These are phyloP conservation scores for Oryza longistaminata DNA, from an alignment of 176 grass and related monocot species.

Conservation along the genomic window DNA sequence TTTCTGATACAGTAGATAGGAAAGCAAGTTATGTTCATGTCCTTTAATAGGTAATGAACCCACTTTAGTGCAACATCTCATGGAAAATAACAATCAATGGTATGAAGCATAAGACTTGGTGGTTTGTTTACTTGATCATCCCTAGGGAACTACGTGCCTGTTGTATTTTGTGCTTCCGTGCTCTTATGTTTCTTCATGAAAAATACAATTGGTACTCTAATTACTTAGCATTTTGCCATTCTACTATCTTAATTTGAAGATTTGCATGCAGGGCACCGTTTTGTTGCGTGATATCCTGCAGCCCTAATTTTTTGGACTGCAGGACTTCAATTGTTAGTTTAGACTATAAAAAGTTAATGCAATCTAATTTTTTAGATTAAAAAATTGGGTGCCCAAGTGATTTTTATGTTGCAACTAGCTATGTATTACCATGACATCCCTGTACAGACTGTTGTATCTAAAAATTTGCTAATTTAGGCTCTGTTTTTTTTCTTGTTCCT, in stretches of 20 bases:
- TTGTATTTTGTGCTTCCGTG: background rate
- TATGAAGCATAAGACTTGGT: background rate
- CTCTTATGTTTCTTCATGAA: background rate
- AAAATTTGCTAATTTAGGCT: constrained; percentile 9
- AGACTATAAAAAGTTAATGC: background rate
- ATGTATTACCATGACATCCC: background rate
- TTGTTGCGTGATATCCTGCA: background rate
- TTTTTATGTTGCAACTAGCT: background rate
- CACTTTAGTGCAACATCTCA: background rate
- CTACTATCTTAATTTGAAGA: background rate
- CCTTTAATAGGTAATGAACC: background rate
- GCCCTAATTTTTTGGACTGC: background rate
- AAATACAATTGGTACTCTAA: background rate
- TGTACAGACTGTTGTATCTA: background rate
- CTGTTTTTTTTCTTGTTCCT: constrained; percentile 18
- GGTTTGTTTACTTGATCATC: background rate
- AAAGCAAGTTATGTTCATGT: background rate
- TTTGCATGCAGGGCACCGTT: background rate
- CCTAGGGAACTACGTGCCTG: background rate
- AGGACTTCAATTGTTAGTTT: background rate
- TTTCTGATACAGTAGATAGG: background rate
- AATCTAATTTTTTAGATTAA: background rate
- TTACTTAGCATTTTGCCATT: background rate
- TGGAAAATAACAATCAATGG: constrained; percentile 14
- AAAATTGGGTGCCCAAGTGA: background rate